Conservation (phyloP, 2,329 filamentous ascomycete genomes). For the Helotiales sp. region DNA sequence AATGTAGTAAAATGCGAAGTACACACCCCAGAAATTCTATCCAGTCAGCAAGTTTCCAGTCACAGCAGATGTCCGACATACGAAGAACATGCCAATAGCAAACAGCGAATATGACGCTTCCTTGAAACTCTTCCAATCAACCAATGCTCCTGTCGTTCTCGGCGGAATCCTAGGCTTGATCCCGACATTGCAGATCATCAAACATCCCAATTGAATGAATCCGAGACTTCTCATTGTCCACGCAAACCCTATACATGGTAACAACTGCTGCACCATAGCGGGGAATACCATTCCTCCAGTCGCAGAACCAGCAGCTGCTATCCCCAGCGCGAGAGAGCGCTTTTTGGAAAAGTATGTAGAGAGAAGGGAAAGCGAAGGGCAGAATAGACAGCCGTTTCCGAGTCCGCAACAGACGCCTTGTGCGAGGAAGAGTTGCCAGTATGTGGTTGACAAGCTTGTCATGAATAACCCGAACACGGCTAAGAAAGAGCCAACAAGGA, state of each 20-base stretch:
- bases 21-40: constrained; percentile 43
- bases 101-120: constrained; percentile 47
- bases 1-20: constrained; percentile 43
- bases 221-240: constrained; percentile 49
- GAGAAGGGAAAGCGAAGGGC: constrained; percentile 39
- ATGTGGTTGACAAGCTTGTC: constrained; percentile 40
- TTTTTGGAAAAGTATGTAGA: constrained; percentile 44
- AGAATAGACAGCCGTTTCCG: constrained; percentile 43
- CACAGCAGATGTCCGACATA: constrained; percentile 21
- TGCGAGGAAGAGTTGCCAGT: constrained; percentile 45
- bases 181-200: constrained; percentile 39
- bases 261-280: constrained; percentile 42
- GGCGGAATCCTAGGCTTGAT: constrained; percentile 42
- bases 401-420: constrained; percentile 45
- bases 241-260: constrained; percentile 43
- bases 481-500: constrained; percentile 32
- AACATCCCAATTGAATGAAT: constrained; percentile 43
- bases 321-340: constrained; percentile 39
- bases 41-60: neutral
- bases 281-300: constrained; percentile 47
- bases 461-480: constrained; percentile 41
- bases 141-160: constrained; percentile 41
- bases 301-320: constrained; percentile 40
- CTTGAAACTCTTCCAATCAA: constrained; percentile 46
- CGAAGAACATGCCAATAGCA: constrained; percentile 41